Conservation (phyloP, 805 yeast genomes). For the Teunomyces stri region DNA sequence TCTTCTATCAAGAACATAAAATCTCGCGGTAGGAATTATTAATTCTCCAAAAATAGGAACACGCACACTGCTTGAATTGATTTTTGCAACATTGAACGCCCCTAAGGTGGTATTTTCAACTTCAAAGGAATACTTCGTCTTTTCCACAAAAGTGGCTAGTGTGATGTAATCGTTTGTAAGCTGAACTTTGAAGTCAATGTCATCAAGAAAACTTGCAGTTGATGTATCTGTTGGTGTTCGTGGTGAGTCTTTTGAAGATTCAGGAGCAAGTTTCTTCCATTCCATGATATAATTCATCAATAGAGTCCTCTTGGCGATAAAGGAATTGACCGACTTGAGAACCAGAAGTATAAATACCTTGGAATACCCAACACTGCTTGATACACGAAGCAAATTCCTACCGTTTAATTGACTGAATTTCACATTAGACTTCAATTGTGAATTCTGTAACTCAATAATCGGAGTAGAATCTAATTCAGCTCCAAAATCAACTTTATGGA, state of each 20-base stretch:
- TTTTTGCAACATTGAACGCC: conserved; percentile 21
- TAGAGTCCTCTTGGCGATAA: conserved; percentile 5
- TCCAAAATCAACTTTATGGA: conserved; percentile 20
- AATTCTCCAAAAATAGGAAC: conserved; percentile 40
- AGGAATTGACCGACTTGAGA: conserved; percentile 15
- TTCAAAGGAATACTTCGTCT: conserved; percentile 34
- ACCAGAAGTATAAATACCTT: conserved; percentile 27
- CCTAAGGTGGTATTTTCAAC: conserved; percentile 28
- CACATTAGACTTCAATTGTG: conserved; percentile 20
- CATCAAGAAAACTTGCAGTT: neutral
- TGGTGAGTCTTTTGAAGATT: neutral
- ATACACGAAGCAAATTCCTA: conserved; percentile 12
- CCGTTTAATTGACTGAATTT: conserved; percentile 11
- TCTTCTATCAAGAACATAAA: conserved; percentile 39
- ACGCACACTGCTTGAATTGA: conserved; percentile 1
- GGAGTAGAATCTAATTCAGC: conserved; percentile 12
- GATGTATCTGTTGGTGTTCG: neutral
- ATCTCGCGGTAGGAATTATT: conserved; percentile 39
- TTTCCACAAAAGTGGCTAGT: conserved; percentile 30
- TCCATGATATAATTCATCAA: conserved; percentile 9
- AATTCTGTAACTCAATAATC: conserved; percentile 24
- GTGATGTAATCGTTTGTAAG: conserved; percentile 36
- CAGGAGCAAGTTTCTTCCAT: conserved; percentile 6
- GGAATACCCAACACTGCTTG: conserved; percentile 27
- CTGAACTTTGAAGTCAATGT: conserved; percentile 21